A percentile compares a stretch with the other conserved stretches of the same genome.
Evolutionary conservation across 768 basidiomycete species (phyloP).

Genomic region (Saitozyma sp.): DNA sequence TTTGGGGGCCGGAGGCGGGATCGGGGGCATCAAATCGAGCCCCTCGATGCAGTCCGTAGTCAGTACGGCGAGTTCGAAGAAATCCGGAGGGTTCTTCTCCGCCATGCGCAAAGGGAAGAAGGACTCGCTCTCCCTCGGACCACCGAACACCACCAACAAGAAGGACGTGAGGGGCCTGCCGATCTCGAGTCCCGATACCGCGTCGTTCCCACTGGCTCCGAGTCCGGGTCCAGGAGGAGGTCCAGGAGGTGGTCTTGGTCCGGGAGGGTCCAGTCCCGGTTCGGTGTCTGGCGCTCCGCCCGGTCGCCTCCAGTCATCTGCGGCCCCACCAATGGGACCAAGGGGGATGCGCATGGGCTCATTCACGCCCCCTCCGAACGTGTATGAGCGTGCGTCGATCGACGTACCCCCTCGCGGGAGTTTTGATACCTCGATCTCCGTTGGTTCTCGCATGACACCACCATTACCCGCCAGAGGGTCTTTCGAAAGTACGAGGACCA

Average conservation of each 20-base stretch:
- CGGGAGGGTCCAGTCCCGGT: background rate
- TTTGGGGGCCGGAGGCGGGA: background rate
- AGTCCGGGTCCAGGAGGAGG: background rate
- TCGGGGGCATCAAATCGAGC: conserved; percentile 29
- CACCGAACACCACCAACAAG: conserved; percentile 21
- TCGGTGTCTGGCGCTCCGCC: background rate
- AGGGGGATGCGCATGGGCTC: background rate
- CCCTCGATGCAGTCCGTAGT: conserved; percentile 39
- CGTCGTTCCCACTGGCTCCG: conserved; percentile 8
- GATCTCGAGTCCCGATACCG: conserved; percentile 33
- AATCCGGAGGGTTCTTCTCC: conserved; percentile 32
- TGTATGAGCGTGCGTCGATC: background rate
- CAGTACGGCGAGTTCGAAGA: conserved; percentile 24
- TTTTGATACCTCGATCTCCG: background rate
- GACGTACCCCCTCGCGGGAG: background rate
- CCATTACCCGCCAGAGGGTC: background rate
- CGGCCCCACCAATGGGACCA: background rate
- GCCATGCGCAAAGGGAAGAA: conserved; percentile 35
- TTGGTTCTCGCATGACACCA: background rate
- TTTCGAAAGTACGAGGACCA: background rate
- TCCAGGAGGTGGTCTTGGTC: background rate
- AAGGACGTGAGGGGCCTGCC: conserved; percentile 42
- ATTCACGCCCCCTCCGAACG: too few species aligned
- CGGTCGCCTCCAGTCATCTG: background rate
- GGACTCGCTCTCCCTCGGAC: conserved; percentile 23